phyloP scores from a whole-genome alignment of 2,329 filamentous ascomycete genomes.

The Aspergillus sp. region DNA sequence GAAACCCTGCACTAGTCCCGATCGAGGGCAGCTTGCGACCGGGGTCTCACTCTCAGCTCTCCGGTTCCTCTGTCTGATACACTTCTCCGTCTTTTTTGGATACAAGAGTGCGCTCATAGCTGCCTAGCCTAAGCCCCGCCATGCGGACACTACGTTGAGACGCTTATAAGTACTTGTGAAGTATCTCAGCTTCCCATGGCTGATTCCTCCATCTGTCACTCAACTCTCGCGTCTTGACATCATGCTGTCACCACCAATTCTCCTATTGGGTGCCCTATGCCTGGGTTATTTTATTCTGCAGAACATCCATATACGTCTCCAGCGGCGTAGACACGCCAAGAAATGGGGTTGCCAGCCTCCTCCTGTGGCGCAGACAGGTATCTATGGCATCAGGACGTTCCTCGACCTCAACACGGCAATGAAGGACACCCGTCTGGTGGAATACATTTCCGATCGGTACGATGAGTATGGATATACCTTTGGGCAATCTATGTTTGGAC shows the following conservation, averaged over 20 bases:
- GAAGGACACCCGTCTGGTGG: conserved; percentile 31
- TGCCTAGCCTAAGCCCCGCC: background rate
- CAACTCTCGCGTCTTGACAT: background rate
- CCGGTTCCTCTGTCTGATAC: too few species aligned
- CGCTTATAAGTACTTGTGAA: background rate
- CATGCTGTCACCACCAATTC: conserved; percentile 24
- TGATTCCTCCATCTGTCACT: background rate
- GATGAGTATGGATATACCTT: conserved; percentile 26
- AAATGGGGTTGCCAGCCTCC: conserved; percentile 27
- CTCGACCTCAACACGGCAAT: conserved; percentile 23
- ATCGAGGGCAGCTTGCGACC: background rate
- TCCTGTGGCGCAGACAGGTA: conserved; percentile 4
- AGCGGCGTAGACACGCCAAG: conserved; percentile 26
- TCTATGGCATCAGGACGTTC: conserved; percentile 29
- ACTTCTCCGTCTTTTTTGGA: background rate
- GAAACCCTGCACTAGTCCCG: background rate
- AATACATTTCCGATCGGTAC: conserved; percentile 27
- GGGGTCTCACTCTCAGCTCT: background rate
- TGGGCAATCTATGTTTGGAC: conserved; percentile 21
- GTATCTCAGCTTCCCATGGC: background rate
- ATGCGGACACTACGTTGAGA: background rate
- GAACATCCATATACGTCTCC: conserved; percentile 21
- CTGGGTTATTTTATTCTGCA: conserved; percentile 23
- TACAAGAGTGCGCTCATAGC: background rate
- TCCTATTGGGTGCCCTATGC: conserved; percentile 21